Evolutionary conservation across 345 rosid genomes (phyloP).

Genomic region (Adansonia digitata): DNA sequence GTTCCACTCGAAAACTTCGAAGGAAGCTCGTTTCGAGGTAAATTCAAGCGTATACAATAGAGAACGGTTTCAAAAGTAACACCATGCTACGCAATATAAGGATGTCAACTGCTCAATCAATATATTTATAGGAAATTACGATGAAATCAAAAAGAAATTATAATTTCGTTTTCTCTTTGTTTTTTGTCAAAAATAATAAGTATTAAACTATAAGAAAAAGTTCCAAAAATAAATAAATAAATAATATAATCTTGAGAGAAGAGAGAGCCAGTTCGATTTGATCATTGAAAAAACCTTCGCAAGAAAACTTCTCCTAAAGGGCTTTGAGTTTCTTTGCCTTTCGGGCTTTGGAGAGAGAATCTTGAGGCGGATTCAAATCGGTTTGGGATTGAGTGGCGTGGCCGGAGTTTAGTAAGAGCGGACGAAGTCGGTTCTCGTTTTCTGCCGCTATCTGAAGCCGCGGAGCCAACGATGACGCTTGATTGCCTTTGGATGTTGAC

Average conservation of each 20-base stretch:
- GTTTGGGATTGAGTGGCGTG: conserved; percentile 30
- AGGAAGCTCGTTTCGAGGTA: conserved; percentile 75
- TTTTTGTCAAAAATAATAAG: background rate
- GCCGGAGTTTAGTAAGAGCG: conserved; percentile 66
- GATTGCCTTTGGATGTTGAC: conserved; percentile 30
- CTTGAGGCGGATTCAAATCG: conserved; percentile 23
- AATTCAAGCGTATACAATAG: conserved; percentile 88
- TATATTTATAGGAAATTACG: background rate
- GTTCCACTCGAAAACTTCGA: conserved; percentile 75
- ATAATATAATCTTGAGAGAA: conserved; percentile 54
- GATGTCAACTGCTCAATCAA: conserved; percentile 20
- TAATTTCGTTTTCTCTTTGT: background rate
- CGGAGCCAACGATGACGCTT: conserved; percentile 49
- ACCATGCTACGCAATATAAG: too few species aligned
- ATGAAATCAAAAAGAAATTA: background rate
- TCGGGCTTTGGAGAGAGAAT: conserved; percentile 47
- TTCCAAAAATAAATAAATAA: background rate
- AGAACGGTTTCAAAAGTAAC: conserved; percentile 82
- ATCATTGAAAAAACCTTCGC: conserved; percentile 81
- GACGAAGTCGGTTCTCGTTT: conserved; percentile 76
- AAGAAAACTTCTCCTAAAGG: conserved; percentile 78
- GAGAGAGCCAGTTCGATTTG: conserved; percentile 86
- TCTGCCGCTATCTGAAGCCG: conserved; percentile 81
- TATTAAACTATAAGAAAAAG: background rate
- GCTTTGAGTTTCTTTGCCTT: conserved; percentile 65